Conservation (phyloP, 2,329 filamentous ascomycete genomes). For the Penicillium capsulatum region DNA sequence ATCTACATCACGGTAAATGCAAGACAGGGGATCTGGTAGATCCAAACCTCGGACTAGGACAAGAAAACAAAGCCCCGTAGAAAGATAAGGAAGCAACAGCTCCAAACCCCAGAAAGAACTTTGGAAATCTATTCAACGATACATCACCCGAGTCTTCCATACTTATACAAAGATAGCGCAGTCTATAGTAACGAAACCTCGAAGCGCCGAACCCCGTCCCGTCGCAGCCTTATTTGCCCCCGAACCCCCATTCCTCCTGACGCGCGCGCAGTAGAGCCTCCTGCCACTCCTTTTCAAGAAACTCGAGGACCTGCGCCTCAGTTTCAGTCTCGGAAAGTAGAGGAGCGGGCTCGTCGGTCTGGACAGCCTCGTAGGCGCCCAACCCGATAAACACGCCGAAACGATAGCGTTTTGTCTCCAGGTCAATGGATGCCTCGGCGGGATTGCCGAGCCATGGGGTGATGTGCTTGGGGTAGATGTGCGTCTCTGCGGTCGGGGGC, state of each 20-base stretch:
- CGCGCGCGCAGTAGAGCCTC: constrained; percentile 24
- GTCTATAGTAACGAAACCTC: too few relatives aligned
- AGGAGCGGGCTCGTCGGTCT: too few relatives aligned
- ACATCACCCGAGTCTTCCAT: too few relatives aligned
- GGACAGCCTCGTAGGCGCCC: constrained; percentile 15
- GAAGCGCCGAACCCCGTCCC: not conserved
- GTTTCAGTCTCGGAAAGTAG: constrained; percentile 1
- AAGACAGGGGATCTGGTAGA: too few relatives aligned
- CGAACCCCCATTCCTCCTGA: constrained; percentile 13
- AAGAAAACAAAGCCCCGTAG: too few relatives aligned
- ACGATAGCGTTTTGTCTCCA: constrained; percentile 39
- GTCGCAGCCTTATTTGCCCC: too few relatives aligned
- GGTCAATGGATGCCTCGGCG: constrained; percentile 19
- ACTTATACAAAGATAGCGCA: too few relatives aligned
- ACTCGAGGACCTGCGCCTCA: constrained; percentile 15
- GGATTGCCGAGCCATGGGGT: constrained; percentile 28
- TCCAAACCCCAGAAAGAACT: too few relatives aligned
- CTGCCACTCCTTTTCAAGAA: constrained; percentile 31
- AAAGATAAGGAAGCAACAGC: too few relatives aligned
- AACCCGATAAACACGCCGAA: constrained; percentile 45
- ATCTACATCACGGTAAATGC: too few relatives aligned
- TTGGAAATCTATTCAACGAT: too few relatives aligned
- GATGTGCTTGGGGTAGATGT: constrained; percentile 33
- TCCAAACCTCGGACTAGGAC: too few relatives aligned
- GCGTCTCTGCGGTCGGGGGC: constrained; percentile 31